Base-by-base conservation (phyloP, 257 asterid genomes). In the Osmanthus fragrans region DNA sequence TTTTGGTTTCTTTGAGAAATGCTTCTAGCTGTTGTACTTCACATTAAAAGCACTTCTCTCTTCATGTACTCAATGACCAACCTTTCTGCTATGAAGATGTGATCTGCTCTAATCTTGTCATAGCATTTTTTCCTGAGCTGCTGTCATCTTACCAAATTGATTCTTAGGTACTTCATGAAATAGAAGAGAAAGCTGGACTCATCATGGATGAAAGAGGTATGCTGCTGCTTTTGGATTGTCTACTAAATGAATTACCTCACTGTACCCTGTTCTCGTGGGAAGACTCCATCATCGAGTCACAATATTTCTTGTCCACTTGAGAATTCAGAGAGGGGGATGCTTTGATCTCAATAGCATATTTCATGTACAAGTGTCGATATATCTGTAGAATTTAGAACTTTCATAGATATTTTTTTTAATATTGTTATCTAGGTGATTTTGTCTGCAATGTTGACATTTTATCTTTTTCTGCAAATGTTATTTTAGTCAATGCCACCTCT, bases 141-240 rank as follows among this genome's bases (percentile, higher is more conserved):
- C 25, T 27, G 68, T 73, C 70, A 73, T 36, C 27, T 71, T 71
- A 21, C 13, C 32, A 42, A 63, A 30, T 72, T 79, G 71, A 25
- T 64, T 72, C 69, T 21, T 75, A 93, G 98, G 97, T 95, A 80
- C 96, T 95, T 58, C 75, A 82, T 71, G 98, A 95, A 87, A 86
- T 95, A 73, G 99, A 95, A 82, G 90, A 87, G 87, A 95, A 91
- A 79, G 92, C 97, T 51, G 93, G 85, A 54, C 85, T 84, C 73
- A 91, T 95, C 85, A 80, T 95, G 91, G 98, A 94, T 36, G 99
- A 95, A 88, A 91, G 99, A 80, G 98, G 98, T 93, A 77, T 47
- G 80, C 64, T 36, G 58, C 74, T 76, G 6, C 33, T 49, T 18
- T 39, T 74, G 63, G 71, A 68, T 79, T 33, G 60, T 23, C 40